phyloP scores from a whole-genome alignment of 331 rosid genomes.

The Pyrus hybrid region DNA sequence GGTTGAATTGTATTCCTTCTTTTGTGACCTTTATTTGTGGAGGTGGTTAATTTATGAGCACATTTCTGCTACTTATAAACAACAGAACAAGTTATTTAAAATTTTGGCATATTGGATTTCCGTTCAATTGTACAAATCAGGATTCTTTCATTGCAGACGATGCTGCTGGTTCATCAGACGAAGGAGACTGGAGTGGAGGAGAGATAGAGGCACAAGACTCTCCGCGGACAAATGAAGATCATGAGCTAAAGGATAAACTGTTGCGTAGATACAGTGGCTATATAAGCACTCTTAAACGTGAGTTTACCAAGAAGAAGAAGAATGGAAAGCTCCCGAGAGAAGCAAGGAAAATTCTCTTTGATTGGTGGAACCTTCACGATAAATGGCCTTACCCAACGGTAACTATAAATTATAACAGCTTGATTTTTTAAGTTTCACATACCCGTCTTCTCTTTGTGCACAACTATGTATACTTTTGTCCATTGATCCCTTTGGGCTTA shows the following conservation, averaged over 20 bases:
- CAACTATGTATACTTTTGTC: too few species aligned
- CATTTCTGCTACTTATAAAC: too few species aligned
- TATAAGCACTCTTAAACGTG: slow-evolving; percentile 50
- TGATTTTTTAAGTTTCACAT: too few species aligned
- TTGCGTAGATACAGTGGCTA: slow-evolving; percentile 52
- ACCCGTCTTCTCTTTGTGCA: too few species aligned
- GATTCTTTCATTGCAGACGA: slow-evolving; percentile 18
- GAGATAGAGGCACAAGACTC: slow-evolving; percentile 32
- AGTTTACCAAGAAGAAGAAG: slow-evolving; percentile 55
- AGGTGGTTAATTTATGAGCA: too few species aligned
- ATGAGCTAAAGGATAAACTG: slow-evolving; percentile 55
- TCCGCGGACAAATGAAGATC: slow-evolving; percentile 21
- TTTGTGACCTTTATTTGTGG: too few species aligned
- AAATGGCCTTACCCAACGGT: slow-evolving; percentile 93
- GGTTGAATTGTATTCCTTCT: too few species aligned
- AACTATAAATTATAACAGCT: background rate
- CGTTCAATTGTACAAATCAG: background rate
- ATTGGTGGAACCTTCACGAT: slow-evolving; percentile 73
- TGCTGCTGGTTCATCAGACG: slow-evolving; percentile 30
- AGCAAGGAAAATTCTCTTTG: slow-evolving; percentile 47
- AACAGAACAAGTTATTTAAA: background rate
- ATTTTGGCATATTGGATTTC: background rate
- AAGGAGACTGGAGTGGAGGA: slow-evolving; percentile 31
- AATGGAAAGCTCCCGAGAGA: slow-evolving; percentile 65
- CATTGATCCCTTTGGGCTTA: too few species aligned